These are phyloP conservation scores for Scheffersomyces amazonensis DNA, from an alignment of 805 yeast genomes.

Conservation along the genomic window DNA sequence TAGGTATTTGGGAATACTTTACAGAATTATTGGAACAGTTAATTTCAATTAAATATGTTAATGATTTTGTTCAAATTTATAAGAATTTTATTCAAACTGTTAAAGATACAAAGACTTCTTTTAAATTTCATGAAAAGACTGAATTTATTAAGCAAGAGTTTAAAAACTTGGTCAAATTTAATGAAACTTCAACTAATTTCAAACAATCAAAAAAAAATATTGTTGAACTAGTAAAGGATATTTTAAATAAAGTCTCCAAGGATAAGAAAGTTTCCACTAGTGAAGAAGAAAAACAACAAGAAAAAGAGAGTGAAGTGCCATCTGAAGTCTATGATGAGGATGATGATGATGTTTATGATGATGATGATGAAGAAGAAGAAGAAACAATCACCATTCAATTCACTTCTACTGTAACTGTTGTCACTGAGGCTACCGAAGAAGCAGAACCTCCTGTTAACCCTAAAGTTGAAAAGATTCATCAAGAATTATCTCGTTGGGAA, in stretches of 20 bases:
- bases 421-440: constrained; percentile 4
- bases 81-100: constrained; percentile 5
- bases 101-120: constrained; percentile 4
- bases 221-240: constrained; percentile 18
- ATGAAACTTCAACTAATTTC: constrained; percentile 10
- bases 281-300: constrained; percentile 1
- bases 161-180: constrained; percentile 18
- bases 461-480: constrained; percentile 16
- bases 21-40: not conserved
- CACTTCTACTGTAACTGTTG: constrained; percentile 19
- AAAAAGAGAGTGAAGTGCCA: not conserved
- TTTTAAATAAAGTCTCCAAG: constrained; percentile 13
- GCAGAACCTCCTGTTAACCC: constrained; percentile 1
- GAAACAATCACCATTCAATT: constrained; percentile 17
- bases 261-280: constrained; percentile 3
- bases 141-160: constrained; percentile 24
- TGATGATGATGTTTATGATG: not conserved
- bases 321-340: constrained; percentile 3
- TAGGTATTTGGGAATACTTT: not conserved
- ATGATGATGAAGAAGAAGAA: constrained; percentile 9
- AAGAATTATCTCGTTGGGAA: constrained; percentile 32
- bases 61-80: constrained; percentile 1
- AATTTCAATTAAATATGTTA: constrained; percentile 2
- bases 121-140: constrained; percentile 17
- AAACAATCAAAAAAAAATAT: constrained; percentile 11